Conservation (phyloP, 495 filamentous ascomycete genomes). For the Lasiosphaeria hispida region DNA sequence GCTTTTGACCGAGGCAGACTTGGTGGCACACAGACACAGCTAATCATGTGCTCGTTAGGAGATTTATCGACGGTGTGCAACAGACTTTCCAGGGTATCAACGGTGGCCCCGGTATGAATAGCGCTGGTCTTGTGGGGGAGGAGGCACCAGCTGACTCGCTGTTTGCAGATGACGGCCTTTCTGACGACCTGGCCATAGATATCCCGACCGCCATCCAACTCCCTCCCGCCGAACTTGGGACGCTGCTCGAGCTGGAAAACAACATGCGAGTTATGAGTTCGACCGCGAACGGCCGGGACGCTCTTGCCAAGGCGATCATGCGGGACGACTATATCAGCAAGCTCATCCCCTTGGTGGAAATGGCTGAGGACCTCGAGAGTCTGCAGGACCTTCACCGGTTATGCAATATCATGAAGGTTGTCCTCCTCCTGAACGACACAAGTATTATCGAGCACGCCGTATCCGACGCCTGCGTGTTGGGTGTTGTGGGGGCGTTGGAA, state of each 20-base stretch:
- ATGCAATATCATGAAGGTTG: slow-evolving; percentile 97
- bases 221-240: slow-evolving; percentile 72
- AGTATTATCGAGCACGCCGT: slow-evolving; percentile 91
- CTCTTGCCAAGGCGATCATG: slow-evolving; percentile 84
- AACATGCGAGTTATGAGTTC: slow-evolving; percentile 73
- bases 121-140: not conserved
- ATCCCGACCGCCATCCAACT: slow-evolving; percentile 64
- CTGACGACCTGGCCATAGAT: slow-evolving; percentile 77
- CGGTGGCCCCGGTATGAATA: slow-evolving; percentile 47
- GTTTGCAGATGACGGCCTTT: slow-evolving; percentile 78
- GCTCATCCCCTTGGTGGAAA: slow-evolving; percentile 76
- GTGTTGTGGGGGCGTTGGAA: slow-evolving; percentile 94
- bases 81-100: slow-evolving; percentile 49
- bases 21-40: not conserved
- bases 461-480: slow-evolving; percentile 81
- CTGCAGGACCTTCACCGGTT: slow-evolving; percentile 80
- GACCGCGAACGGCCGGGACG: slow-evolving; percentile 75
- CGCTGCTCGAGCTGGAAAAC: slow-evolving; percentile 78
- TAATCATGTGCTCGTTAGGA: slow-evolving; percentile 53
- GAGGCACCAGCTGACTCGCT: slow-evolving; percentile 10
- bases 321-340: slow-evolving; percentile 82
- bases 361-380: slow-evolving; percentile 89
- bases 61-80: slow-evolving; percentile 85
- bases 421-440: slow-evolving; percentile 92
- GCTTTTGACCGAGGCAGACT: slow-evolving; percentile 16